Base-by-base conservation (phyloP, 2,329 filamentous ascomycete species). In the Fusarium sp. region DNA sequence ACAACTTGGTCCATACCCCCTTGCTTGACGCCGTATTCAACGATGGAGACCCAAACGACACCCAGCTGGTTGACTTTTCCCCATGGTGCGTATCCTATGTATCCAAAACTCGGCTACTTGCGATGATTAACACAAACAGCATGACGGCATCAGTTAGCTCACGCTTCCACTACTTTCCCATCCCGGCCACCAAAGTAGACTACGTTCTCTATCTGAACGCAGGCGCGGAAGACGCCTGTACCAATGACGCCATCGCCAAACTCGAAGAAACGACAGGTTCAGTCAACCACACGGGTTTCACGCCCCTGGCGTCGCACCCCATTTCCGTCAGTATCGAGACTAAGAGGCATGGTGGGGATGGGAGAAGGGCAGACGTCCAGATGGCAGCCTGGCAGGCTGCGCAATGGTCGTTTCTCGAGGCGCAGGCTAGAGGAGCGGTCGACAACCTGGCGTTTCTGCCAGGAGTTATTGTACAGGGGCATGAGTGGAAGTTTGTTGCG, bases 401-500 rank as follows among this genome's bases (percentile, higher is more conserved):
- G 3, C 67, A 69, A 27, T 69, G 67, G 67, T 42, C 22, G 8
- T 40, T 64, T 3, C 46, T 70, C 1, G 35, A 20, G 12, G 16
- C 17, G 16, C 51, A 42, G 1, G 40, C 60, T 14, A 44, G 46
- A 14, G 60, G 57, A 6, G 24, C 14, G 16, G 36, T 67, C 1
- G 17, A 49, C 4, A n/a, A 61, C 10, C 36, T 67, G 24, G n/a
- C 36, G 20, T 67, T 67, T 33, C 24, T 70, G 2, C 67, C 67
- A 11, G 64, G 64, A 2, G 31, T 70, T 36, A 38, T 70, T 16
- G 64, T 67, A 17, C 49, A 66, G 29, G 67, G 67, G 5, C 40
- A 69, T 27, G 42, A 69, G 42, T 69, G 67, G 67, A 70, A 64
- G 38, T 67, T 61, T 42, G 38, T 70, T 14, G 64, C 64, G 8